These are phyloP conservation scores for Wickerhamiella kurtzmanii DNA, from an alignment of 805 yeast species.

Conservation along the genomic window DNA sequence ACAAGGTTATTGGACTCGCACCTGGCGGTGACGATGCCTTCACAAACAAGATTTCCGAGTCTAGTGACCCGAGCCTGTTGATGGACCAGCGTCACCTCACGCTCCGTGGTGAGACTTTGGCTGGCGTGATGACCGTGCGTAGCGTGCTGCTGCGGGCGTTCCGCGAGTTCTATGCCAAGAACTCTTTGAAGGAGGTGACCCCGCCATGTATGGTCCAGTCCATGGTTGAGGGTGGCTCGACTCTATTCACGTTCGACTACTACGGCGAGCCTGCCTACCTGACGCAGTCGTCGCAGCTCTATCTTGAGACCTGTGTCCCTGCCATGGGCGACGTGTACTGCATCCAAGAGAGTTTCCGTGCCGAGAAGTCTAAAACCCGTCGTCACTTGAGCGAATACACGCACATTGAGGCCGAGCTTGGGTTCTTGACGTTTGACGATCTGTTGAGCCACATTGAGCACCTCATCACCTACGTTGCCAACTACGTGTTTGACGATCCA, in stretches of 20 bases:
- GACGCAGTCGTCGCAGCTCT: constrained; percentile 94
- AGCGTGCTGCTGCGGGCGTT: constrained; percentile 60
- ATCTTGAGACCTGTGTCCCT: constrained; percentile 91
- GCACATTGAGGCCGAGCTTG: constrained; percentile 90
- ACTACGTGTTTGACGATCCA: constrained; percentile 76
- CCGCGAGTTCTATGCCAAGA: constrained; percentile 65
- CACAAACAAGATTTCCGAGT: constrained; percentile 87
- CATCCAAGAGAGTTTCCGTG: constrained; percentile 97
- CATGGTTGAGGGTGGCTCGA: constrained; percentile 98
- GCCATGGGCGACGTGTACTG: constrained; percentile 95
- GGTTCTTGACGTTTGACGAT: constrained; percentile 77
- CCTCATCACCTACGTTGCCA: constrained; percentile 52
- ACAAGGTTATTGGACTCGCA: constrained; percentile 79
- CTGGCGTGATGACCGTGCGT: constrained; percentile 90
- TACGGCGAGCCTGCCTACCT: constrained; percentile 94
- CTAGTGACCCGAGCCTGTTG: constrained; percentile 82
- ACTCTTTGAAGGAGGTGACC: constrained; percentile 75
- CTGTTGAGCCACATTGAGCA: constrained; percentile 74
- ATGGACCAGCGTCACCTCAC: constrained; percentile 92
- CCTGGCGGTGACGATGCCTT: constrained; percentile 94
- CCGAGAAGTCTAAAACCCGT: constrained; percentile 97
- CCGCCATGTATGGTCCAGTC: constrained; percentile 99
- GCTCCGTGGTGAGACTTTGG: constrained; percentile 89
- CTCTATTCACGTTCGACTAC: constrained; percentile 82
- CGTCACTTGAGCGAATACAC: constrained; percentile 96